Conservation (phyloP, 2,329 filamentous ascomycete species). For the Exserohilum rostratum region DNA sequence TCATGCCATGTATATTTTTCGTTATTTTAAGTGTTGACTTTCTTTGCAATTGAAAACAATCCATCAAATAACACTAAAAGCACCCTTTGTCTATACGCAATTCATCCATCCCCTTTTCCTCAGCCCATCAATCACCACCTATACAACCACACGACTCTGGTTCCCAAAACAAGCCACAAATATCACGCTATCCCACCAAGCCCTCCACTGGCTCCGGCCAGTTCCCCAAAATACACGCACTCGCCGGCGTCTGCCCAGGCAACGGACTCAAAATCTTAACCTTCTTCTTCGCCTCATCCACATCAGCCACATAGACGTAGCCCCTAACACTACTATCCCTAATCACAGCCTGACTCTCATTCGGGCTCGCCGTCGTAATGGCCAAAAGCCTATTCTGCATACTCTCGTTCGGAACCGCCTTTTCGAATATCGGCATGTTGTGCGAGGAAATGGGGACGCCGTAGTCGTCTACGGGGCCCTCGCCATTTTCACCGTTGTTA, state of each 20-base stretch:
- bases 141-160: no score
- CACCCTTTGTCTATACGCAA: background rate
- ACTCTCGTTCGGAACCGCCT: constrained; percentile 66
- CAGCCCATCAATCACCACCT: no score
- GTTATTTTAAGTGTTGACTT: no score
- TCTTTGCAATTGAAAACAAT: no score
- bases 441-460: constrained; percentile 34
- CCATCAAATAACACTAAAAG: no score
- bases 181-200: constrained; percentile 56
- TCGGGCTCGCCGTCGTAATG: constrained; percentile 76
- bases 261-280: constrained; percentile 84
- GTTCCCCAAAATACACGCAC: constrained; percentile 80
- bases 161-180: background rate
- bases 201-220: constrained; percentile 89
- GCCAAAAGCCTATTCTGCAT: constrained; percentile 85
- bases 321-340: constrained; percentile 85
- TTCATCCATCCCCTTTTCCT: background rate
- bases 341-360: constrained; percentile 73
- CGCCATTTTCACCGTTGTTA: constrained; percentile 54
- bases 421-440: constrained; percentile 58
- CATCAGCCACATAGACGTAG: constrained; percentile 89
- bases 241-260: constrained; percentile 77
- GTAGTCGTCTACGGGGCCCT: constrained; percentile 28
- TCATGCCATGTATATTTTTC: no score
- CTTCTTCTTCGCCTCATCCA: constrained; percentile 82